Conservation (phyloP, 306 rosid genomes). For the Quercus suber region DNA sequence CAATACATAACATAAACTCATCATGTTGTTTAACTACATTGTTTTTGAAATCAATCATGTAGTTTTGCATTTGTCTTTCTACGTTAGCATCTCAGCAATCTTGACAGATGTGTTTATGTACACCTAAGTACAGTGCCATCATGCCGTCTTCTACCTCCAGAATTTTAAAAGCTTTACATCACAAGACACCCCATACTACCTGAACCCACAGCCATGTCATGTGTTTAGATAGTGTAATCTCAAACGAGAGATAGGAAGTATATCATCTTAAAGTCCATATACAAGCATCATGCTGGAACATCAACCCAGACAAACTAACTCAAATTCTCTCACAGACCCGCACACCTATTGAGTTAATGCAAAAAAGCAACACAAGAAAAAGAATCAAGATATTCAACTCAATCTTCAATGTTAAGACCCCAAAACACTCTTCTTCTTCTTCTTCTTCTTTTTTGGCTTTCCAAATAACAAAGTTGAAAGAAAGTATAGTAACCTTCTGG, state of each 20-base stretch:
- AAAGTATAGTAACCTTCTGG: conserved; percentile 45
- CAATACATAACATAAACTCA: no score
- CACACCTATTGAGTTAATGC: not conserved
- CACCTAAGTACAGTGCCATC: not conserved
- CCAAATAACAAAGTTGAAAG: not conserved
- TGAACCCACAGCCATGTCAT: not conserved
- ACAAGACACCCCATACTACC: not conserved
- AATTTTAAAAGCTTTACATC: not conserved
- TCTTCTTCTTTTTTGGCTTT: no score
- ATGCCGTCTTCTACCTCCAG: not conserved
- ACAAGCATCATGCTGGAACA: no score
- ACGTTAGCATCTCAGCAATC: not conserved
- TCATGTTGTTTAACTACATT: no score
- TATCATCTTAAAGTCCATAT: not conserved
- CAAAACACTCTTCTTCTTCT: not conserved
- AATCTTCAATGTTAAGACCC: not conserved
- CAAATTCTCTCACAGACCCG: not conserved
- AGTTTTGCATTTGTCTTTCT: not conserved
- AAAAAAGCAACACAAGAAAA: not conserved
- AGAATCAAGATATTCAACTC: not conserved
- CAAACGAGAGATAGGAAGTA: not conserved
- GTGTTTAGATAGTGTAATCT: not conserved
- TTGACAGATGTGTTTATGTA: not conserved
- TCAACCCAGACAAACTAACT: no score
- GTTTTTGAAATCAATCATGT: not conserved